phyloP scores from a whole-genome alignment of 441 rosid species.

The Populus hybrid region DNA sequence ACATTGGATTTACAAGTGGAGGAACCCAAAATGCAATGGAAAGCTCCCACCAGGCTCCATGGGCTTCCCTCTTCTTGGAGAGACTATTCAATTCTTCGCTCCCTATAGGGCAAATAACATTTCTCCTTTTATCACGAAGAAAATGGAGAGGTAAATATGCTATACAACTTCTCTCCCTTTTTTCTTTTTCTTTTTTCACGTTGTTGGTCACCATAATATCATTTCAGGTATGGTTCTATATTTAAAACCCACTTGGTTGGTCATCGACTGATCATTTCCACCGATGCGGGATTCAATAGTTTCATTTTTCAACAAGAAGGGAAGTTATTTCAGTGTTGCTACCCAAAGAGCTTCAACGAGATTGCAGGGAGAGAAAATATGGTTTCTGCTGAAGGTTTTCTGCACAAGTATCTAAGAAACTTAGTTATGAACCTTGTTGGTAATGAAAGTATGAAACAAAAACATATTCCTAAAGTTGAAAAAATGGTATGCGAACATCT shows the following conservation, averaged over 20 bases:
- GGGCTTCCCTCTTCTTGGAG: conserved; percentile 40
- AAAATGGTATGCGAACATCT: conserved; percentile 15
- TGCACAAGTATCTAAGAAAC: conserved; percentile 33
- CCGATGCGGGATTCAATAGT: conserved; percentile 27
- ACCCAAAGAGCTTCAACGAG: conserved; percentile 23
- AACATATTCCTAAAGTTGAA: conserved; percentile 22
- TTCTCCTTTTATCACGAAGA: conserved; percentile 29
- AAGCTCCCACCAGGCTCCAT: conserved; percentile 16
- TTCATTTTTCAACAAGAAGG: conserved; percentile 34
- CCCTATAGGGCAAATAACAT: conserved; percentile 23
- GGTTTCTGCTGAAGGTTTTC: conserved; percentile 23
- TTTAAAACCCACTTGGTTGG: conserved; percentile 32
- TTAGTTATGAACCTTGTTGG: conserved; percentile 26
- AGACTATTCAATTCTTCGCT: conserved; percentile 33
- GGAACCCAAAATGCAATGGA: conserved; percentile 31
- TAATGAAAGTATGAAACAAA: conserved; percentile 17
- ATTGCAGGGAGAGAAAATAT: conserved; percentile 33
- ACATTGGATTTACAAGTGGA: conserved; percentile 33
- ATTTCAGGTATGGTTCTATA: conserved; percentile 32
- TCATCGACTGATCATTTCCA: conserved; percentile 23
- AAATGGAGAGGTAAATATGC: conserved; percentile 25
- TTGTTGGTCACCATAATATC: no score
- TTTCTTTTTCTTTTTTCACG: no score
- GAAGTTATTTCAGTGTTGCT: conserved; percentile 22
- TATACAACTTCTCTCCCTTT: no score